Conservation (phyloP, 208 protist genomes). For the Trypanosoma theileri region DNA sequence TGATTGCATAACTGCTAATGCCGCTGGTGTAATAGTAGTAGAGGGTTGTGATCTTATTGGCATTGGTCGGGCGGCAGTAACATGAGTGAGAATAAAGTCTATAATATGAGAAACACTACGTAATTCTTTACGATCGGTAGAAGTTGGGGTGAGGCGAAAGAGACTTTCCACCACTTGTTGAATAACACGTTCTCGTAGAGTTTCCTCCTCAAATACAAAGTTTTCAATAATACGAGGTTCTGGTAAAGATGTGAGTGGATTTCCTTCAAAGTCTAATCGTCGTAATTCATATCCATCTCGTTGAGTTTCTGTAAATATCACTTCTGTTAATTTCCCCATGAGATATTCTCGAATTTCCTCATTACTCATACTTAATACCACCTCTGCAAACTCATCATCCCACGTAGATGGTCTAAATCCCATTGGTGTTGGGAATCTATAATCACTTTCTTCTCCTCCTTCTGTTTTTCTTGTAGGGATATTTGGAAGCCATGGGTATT, state of each 20-base stretch:
- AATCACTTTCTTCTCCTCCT: too few relatives aligned
- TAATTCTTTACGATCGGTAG: constrained; percentile 72
- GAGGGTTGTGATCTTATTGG: too few relatives aligned
- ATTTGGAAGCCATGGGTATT: constrained; percentile 90
- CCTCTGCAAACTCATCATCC: constrained; percentile 77
- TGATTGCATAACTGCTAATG: constrained; percentile 54
- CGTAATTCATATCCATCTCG: constrained; percentile 91
- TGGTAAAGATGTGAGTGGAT: constrained; percentile 83
- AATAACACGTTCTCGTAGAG: constrained; percentile 85
- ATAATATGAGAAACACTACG: constrained; percentile 81
- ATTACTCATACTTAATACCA: constrained; percentile 77
- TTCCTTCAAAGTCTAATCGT: constrained; percentile 91
- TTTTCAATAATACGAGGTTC: constrained; percentile 84
- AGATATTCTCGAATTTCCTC: constrained; percentile 71
- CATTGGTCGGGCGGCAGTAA: constrained; percentile 65
- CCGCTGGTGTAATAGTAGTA: constrained; percentile 72
- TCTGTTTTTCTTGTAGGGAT: constrained; percentile 36
- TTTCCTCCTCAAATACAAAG: constrained; percentile 91
- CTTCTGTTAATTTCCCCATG: constrained; percentile 78
- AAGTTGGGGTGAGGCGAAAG: constrained; percentile 80
- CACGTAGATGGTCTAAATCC: constrained; percentile 65
- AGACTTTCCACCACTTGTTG: constrained; percentile 84
- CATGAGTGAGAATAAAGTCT: constrained; percentile 85
- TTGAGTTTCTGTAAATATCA: constrained; percentile 87
- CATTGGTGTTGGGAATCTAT: constrained; percentile 22